Percentiles rank a stretch among this genome's conserved stretches.
These are phyloP conservation scores for Rhizopus microsporus DNA, from an alignment of 371 early-diverging fungal species.

Conservation along the genomic window DNA sequence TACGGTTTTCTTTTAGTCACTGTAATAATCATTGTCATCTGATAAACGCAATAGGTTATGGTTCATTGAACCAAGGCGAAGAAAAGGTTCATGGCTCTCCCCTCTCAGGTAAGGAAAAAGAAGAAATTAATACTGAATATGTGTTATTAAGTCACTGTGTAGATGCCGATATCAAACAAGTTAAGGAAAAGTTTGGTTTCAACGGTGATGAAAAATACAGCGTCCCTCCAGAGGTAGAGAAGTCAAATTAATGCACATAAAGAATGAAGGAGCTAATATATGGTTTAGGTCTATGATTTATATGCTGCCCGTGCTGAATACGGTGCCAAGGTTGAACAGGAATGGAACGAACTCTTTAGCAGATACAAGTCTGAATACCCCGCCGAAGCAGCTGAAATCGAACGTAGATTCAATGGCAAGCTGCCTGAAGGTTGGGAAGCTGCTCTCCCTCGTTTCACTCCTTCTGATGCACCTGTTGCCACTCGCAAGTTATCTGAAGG, in stretches of 20 bases:
- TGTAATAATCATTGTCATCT: background rate
- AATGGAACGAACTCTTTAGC: slow-evolving; percentile 78
- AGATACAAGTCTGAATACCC: slow-evolving; percentile 70
- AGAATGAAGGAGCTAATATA: background rate
- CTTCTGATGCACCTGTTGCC: slow-evolving; percentile 80
- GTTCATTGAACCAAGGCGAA: slow-evolving; percentile 85
- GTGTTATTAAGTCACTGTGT: background rate
- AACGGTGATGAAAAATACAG: slow-evolving; percentile 73
- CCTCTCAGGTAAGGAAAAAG: slow-evolving; percentile 60
- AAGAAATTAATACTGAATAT: background rate
- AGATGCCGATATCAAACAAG: slow-evolving; percentile 85
- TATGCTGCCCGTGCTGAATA: slow-evolving; percentile 63
- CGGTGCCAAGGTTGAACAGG: slow-evolving; percentile 63
- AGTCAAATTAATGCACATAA: background rate
- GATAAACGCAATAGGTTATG: slow-evolving; percentile 58
- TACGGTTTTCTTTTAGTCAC: slow-evolving; percentile 32
- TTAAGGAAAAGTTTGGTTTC: slow-evolving; percentile 89
- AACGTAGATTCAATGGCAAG: slow-evolving; percentile 74
- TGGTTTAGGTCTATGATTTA: slow-evolving; percentile 58
- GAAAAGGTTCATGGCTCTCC: slow-evolving; percentile 92
- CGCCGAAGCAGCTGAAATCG: slow-evolving; percentile 70
- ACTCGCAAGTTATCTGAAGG: slow-evolving; percentile 90
- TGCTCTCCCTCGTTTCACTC: slow-evolving; percentile 77
- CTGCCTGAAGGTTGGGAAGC: slow-evolving; percentile 78
- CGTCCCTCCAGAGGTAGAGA: slow-evolving; percentile 61